Evolutionary conservation across 495 filamentous ascomycete genomes (phyloP), one percentile per base, ranked within the genome.

Genomic region (Penicillium silybi): DNA sequence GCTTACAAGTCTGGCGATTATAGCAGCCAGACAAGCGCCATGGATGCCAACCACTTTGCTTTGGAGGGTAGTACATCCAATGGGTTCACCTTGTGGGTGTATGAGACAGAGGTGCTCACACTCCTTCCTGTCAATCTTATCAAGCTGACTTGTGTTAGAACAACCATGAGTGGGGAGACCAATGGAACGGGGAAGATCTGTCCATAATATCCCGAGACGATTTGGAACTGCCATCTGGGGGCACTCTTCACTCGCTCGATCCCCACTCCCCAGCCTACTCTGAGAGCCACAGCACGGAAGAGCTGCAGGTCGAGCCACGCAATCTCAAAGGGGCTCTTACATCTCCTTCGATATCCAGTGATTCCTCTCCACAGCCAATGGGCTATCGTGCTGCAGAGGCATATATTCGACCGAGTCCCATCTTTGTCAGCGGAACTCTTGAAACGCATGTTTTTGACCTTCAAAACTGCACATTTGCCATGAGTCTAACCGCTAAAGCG

Each of bases 1-100:
- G 93, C 93, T 1, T 99, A 99, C 68, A 87, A 88, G 65, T 95
- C 91, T n/a, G 93, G 93, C 3, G 87, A 99, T 60, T 99, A 95
- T 62, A 85, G 88, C 47, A 96, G 89, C 55, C 93, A 98, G 61
- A 88, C 85, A 26, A 85, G 87, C 10, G 95, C 93, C 17, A 90
- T 97, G 87, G 93, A 98, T 75, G 93, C 93, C 23, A 97, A 97
- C 61, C 89, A 96, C 62, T 98, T 86, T 70, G 93, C 89, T 0
- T 68, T 97, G 0, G 93, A 98, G 69, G 89, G 86, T 6, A 84
- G 88, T 40, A 73, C 75, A 23, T 77, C 85, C 40, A 90, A 90
- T 54, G 92, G 92, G 1, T 96, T 90, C 60, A 88, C 91, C 0
- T 62, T 96, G 44, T 98, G 93, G 93, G 70, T 90, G 1, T 98